A percentile compares a stretch with the other conserved stretches of the same genome.
These are phyloP conservation scores for Claviceps humidiphila DNA, from an alignment of 2,329 filamentous ascomycete genomes.

Conservation along the genomic window DNA sequence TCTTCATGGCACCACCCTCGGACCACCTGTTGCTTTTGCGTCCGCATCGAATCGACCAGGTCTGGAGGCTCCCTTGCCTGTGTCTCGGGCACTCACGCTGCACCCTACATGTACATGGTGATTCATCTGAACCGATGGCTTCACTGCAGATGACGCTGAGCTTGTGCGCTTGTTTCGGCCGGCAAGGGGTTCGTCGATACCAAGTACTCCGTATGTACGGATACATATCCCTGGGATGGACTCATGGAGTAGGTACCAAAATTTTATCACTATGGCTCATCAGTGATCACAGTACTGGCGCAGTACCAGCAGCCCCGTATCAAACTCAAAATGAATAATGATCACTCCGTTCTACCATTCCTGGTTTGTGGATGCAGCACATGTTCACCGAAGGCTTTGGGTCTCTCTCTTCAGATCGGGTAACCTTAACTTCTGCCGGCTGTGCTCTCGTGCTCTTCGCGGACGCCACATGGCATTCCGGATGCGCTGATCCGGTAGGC, in stretches of 20 bases:
- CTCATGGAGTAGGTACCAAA: too few relatives aligned
- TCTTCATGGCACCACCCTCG: not conserved
- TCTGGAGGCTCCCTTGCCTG: constrained; percentile 3
- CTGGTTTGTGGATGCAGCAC: not conserved
- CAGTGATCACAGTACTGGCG: not conserved
- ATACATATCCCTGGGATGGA: too few relatives aligned
- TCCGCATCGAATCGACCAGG: not conserved
- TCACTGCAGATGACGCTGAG: not conserved
- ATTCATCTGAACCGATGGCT: not conserved
- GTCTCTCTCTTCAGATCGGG: not conserved
- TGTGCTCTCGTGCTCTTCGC: not conserved
- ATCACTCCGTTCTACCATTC: not conserved
- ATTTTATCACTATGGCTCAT: too few relatives aligned
- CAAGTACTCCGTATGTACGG: too few relatives aligned
- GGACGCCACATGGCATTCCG: constrained; percentile 4
- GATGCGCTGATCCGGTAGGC: not conserved
- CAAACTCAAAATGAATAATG: not conserved
- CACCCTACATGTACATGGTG: constrained; percentile 1
- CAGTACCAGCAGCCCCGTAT: not conserved
- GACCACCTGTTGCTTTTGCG: constrained; percentile 1
- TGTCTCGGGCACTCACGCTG: not conserved
- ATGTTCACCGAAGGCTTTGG: not conserved
- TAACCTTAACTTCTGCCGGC: not conserved
- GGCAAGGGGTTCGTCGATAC: not conserved
- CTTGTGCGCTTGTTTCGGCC: not conserved